phyloP scores from a whole-genome alignment of 108 stramenopile species.

The Hondaea fermentalgiana region DNA sequence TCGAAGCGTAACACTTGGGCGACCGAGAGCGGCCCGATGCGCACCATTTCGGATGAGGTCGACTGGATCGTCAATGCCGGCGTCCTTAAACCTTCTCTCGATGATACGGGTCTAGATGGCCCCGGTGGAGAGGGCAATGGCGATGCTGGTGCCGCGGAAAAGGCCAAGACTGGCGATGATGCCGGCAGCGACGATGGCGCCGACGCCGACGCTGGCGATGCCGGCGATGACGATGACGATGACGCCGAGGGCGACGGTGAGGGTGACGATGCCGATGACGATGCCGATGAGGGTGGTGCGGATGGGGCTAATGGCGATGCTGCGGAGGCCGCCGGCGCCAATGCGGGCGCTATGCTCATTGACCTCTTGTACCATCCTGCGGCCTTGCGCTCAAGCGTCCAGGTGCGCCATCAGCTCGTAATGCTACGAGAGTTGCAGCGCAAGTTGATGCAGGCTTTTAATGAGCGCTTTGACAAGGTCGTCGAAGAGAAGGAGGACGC shows the following conservation, averaged over 20 bases:
- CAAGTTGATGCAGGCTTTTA: slow-evolving; percentile 38
- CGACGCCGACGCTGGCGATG: background rate
- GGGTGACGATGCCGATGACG: background rate
- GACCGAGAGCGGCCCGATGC: background rate
- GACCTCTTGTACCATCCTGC: slow-evolving; percentile 50
- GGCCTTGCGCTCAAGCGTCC: slow-evolving; percentile 36
- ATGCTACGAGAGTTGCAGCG: slow-evolving; percentile 43
- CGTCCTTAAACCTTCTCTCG: background rate
- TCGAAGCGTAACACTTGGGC: background rate
- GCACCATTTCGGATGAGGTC: background rate
- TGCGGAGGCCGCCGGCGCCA: background rate
- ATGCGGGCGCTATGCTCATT: background rate
- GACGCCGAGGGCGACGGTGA: background rate
- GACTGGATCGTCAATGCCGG: slow-evolving; percentile 28
- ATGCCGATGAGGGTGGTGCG: background rate
- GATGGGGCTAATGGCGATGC: background rate
- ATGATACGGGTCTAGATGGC: background rate
- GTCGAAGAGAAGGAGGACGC: slow-evolving; percentile 22
- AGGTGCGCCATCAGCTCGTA: slow-evolving; percentile 47
- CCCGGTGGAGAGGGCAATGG: background rate
- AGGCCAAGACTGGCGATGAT: background rate
- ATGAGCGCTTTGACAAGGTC: slow-evolving; percentile 33
- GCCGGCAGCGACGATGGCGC: background rate
- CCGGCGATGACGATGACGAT: background rate
- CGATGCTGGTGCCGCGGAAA: background rate